These are phyloP conservation scores for Candida nemodendra DNA, from an alignment of 805 yeast species.

Conservation along the genomic window DNA sequence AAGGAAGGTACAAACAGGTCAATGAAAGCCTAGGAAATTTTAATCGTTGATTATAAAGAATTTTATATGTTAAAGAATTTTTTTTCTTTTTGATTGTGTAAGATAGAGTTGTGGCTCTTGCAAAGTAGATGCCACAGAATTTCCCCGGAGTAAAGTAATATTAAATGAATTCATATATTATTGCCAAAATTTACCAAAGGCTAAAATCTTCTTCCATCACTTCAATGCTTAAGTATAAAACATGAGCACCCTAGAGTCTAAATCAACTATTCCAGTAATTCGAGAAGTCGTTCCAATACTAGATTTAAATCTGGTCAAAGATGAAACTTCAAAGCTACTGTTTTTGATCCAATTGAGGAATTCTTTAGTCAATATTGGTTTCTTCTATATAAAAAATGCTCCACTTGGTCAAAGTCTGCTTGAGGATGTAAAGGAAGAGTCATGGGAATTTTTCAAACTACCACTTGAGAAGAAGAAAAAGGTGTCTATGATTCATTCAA, in stretches of 20 bases:
- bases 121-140: slow-evolving; percentile 1
- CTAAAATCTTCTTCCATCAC: neutral
- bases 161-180: slow-evolving; percentile 1
- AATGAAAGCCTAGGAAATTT: slow-evolving; percentile 1
- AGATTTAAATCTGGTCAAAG: slow-evolving; percentile 42
- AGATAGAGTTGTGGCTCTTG: slow-evolving; percentile 1
- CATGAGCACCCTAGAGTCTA: neutral
- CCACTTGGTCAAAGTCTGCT: slow-evolving; percentile 19
- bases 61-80: neutral
- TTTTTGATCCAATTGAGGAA: slow-evolving; percentile 40
- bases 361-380: slow-evolving; percentile 58
- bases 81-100: slow-evolving; percentile 1
- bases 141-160: neutral
- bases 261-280: slow-evolving; percentile 1
- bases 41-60: neutral
- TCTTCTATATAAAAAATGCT: slow-evolving; percentile 50
- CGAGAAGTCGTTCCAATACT: slow-evolving; percentile 38
- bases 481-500: slow-evolving; percentile 53
- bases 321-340: slow-evolving; percentile 40
- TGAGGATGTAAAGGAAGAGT: slow-evolving; percentile 38
- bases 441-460: slow-evolving; percentile 42
- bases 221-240: slow-evolving; percentile 1
- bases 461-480: slow-evolving; percentile 44
- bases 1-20: slow-evolving; percentile 4
- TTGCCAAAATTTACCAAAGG: neutral